A percentile compares a stretch with the other conserved stretches of the same genome.
These are phyloP conservation scores for Kluyveromyces sp. DNA, from an alignment of 1,139 yeast species.

Conservation along the genomic window DNA sequence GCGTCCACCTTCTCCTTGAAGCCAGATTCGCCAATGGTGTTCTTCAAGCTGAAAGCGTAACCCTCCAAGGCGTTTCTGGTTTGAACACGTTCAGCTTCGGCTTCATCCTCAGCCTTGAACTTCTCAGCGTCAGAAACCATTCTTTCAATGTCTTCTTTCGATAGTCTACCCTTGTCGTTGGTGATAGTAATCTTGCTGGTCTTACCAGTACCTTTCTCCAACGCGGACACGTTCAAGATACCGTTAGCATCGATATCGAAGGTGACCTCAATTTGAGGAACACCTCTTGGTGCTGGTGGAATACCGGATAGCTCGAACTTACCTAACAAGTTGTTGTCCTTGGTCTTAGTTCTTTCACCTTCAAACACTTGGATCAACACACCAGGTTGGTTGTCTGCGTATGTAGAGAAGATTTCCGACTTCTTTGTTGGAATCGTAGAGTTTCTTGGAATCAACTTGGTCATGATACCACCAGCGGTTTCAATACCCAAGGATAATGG, in stretches of 20 bases:
- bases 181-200: conserved; percentile 70
- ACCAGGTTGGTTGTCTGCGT: conserved; percentile 96
- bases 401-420: conserved; percentile 94
- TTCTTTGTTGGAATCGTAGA: conserved; percentile 95
- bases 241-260: conserved; percentile 96
- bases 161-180: conserved; percentile 90
- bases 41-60: conserved; percentile 66
- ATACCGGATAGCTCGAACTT: conserved; percentile 92
- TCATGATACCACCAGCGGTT: conserved; percentile 98
- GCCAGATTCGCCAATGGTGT: conserved; percentile 54
- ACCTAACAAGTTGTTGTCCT: conserved; percentile 92
- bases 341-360: conserved; percentile 95
- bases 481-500: conserved; percentile 95
- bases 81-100: conserved; percentile 70
- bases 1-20: conserved; percentile 74
- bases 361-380: conserved; percentile 93
- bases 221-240: conserved; percentile 87
- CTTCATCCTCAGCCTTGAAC: conserved; percentile 73
- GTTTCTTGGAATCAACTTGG: conserved; percentile 93
- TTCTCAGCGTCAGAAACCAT: conserved; percentile 89
- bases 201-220: conserved; percentile 91
- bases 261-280: conserved; percentile 95
- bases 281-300: conserved; percentile 98
- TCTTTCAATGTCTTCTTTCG: conserved; percentile 87
- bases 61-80: conserved; percentile 81